Evolutionary conservation across 2,329 filamentous ascomycete species (phyloP).

Genomic region (Botrytis galanthina): DNA sequence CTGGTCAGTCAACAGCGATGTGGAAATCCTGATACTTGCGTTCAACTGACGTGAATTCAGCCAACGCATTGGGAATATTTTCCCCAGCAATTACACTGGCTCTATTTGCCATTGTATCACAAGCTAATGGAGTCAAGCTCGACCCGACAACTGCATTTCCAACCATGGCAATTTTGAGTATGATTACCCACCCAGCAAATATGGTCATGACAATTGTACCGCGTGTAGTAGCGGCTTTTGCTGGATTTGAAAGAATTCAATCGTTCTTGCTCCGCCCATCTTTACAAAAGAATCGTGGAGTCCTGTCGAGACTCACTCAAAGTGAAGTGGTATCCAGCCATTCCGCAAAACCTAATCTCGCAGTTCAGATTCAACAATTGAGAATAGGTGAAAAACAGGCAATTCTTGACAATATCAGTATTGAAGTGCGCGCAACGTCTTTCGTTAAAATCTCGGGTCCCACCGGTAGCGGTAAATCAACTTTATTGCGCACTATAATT

Average conservation of each 20-base stretch:
- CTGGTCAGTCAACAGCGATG: slow-evolving; percentile 35
- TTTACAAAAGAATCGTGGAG: slow-evolving; percentile 18
- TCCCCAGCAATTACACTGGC: slow-evolving; percentile 30
- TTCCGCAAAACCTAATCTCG: not conserved
- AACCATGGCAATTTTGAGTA: slow-evolving; percentile 25
- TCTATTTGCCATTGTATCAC: slow-evolving; percentile 25
- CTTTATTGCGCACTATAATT: slow-evolving; percentile 35
- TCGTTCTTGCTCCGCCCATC: slow-evolving; percentile 34
- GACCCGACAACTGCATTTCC: slow-evolving; percentile 29
- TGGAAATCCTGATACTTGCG: slow-evolving; percentile 19
- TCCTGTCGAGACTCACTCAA: not conserved
- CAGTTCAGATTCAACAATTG: not conserved
- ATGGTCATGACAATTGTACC: slow-evolving; percentile 31
- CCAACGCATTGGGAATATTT: slow-evolving; percentile 31
- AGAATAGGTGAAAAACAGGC: not conserved
- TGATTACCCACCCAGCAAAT: slow-evolving; percentile 31
- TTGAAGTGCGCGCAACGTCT: not conserved
- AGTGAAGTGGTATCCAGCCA: not conserved
- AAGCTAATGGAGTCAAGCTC: not conserved
- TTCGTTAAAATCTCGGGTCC: slow-evolving; percentile 30
- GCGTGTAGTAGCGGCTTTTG: slow-evolving; percentile 23
- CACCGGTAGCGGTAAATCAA: slow-evolving; percentile 38
- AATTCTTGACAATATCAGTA: slow-evolving; percentile 9
- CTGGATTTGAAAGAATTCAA: slow-evolving; percentile 32
- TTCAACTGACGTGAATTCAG: slow-evolving; percentile 17